Percentiles rank a stretch among this genome's conserved stretches.
These are phyloP conservation scores for Crithidia sp. DNA, from an alignment of 208 protist species.

Conservation along the genomic window DNA sequence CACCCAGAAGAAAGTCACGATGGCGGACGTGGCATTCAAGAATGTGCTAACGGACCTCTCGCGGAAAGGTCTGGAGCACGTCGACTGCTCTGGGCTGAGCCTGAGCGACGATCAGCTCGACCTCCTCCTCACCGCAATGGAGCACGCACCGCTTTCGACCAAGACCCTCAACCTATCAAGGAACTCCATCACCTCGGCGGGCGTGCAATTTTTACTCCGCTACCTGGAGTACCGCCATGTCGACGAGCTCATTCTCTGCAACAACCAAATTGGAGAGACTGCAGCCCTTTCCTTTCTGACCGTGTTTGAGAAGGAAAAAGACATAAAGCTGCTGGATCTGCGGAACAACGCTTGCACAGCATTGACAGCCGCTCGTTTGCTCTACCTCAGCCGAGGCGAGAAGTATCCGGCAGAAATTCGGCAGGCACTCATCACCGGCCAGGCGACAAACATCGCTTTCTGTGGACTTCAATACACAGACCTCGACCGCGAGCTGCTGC, in stretches of 20 bases:
- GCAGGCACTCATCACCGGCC: slow-evolving; percentile 44
- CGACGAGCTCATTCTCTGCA: slow-evolving; percentile 52
- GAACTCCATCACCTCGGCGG: slow-evolving; percentile 68
- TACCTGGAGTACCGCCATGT: slow-evolving; percentile 52
- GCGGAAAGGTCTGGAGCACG: slow-evolving; percentile 48
- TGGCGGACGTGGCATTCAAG: slow-evolving; percentile 44
- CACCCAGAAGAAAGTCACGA: slow-evolving; percentile 10
- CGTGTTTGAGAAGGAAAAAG: slow-evolving; percentile 39
- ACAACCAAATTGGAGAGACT: slow-evolving; percentile 75
- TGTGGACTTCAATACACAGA: slow-evolving; percentile 51
- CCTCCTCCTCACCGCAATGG: slow-evolving; percentile 68
- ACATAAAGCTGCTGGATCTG: slow-evolving; percentile 43
- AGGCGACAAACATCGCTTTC: slow-evolving; percentile 56
- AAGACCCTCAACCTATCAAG: slow-evolving; percentile 53
- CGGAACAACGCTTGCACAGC: slow-evolving; percentile 56
- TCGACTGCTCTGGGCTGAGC: slow-evolving; percentile 43
- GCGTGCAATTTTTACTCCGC: slow-evolving; percentile 38
- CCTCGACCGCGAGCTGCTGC: slow-evolving; percentile 62
- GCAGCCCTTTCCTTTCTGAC: slow-evolving; percentile 59
- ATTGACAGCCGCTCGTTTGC: slow-evolving; percentile 44
- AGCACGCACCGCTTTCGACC: slow-evolving; percentile 46
- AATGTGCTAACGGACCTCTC: slow-evolving; percentile 41
- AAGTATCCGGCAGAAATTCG: slow-evolving; percentile 42
- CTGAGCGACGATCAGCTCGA: slow-evolving; percentile 59
- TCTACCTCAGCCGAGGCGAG: slow-evolving; percentile 53